These are phyloP conservation scores for Globisporangium radiosum DNA, from an alignment of 352 stramenopile species.

Conservation along the genomic window DNA sequence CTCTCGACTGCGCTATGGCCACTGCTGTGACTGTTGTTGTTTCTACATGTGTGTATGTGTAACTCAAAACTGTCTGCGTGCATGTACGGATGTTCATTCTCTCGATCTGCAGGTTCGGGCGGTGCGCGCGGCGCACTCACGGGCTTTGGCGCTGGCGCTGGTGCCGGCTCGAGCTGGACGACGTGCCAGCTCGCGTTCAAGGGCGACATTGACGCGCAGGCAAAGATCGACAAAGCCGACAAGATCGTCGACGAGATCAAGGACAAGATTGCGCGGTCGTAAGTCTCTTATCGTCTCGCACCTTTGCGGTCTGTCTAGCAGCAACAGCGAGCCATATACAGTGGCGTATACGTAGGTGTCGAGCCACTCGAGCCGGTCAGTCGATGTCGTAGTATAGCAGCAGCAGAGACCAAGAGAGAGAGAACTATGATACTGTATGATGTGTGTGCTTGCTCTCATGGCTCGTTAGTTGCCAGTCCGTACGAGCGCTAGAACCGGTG, in stretches of 20 bases:
- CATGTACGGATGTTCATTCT: neutral
- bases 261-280: conserved; percentile 33
- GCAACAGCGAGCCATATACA: no score
- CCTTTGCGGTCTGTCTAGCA: no score
- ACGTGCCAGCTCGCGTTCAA: conserved; percentile 82
- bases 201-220: conserved; percentile 56
- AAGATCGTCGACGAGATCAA: conserved; percentile 74
- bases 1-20: neutral
- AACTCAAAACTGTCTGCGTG: neutral
- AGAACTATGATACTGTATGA: conserved; percentile 42
- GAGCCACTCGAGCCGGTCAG: no score
- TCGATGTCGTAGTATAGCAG: neutral
- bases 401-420: conserved; percentile 7
- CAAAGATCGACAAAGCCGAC: conserved; percentile 63
- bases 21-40: neutral
- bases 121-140: conserved; percentile 55
- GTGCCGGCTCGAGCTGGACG: conserved; percentile 78
- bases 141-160: conserved; percentile 61
- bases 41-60: neutral
- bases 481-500: conserved; percentile 19
- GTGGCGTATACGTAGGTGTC: no score
- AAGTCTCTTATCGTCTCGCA: neutral
- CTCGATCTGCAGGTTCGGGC: conserved; percentile 40
- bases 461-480: neutral
- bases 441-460: neutral